phyloP scores from a whole-genome alignment of 495 filamentous ascomycete species.

The Lophium mytilinum region DNA sequence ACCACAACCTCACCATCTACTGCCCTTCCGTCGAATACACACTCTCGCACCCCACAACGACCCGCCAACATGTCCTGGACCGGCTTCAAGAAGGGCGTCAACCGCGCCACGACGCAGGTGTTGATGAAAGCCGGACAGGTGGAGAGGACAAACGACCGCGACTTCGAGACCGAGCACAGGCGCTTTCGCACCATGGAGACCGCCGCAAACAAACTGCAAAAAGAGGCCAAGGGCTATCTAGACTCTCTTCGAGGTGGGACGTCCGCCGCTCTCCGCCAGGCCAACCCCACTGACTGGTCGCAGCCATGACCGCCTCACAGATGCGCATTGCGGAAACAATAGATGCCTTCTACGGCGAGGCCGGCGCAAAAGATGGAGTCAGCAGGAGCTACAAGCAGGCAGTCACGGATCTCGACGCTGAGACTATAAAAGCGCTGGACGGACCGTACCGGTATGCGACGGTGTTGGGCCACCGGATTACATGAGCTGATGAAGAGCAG shows the following conservation, averaged over 20 bases:
- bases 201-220: conserved; percentile 82
- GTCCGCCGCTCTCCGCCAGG: background rate
- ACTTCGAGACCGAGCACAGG: conserved; percentile 96
- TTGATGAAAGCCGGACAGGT: conserved; percentile 99
- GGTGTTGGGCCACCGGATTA: too few relatives aligned
- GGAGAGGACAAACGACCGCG: conserved; percentile 93
- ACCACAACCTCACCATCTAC: too few relatives aligned
- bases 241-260: conserved; percentile 77
- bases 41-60: too few relatives aligned
- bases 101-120: conserved; percentile 96
- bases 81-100: conserved; percentile 99
- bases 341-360: conserved; percentile 97
- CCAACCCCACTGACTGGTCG: background rate
- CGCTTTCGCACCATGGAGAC: conserved; percentile 96
- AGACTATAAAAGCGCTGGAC: conserved; percentile 96
- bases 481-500: conserved; percentile 33
- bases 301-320: conserved; percentile 94
- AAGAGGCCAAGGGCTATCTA: conserved; percentile 94
- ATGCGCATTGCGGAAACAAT: conserved; percentile 99
- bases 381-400: conserved; percentile 95
- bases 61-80: background rate
- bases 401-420: conserved; percentile 92
- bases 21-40: too few relatives aligned
- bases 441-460: conserved; percentile 75
- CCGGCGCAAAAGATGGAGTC: conserved; percentile 88